Evolutionary conservation across 2,329 filamentous ascomycete genomes (phyloP), one percentile per base, ranked within the genome.

Genomic region (Trichoderma atroviride): DNA sequence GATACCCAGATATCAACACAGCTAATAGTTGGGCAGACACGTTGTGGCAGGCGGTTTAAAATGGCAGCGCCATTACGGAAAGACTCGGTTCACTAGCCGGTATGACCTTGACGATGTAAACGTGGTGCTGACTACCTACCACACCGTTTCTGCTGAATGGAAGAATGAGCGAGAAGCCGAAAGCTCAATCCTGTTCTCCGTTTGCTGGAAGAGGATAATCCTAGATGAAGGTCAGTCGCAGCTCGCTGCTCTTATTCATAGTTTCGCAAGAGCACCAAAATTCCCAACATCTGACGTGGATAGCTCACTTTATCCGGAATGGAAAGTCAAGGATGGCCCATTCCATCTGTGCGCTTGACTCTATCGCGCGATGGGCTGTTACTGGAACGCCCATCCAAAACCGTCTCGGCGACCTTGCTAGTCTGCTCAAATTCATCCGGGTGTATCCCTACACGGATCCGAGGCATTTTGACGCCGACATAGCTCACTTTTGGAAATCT

Each of bases 311-410:
- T 4, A 81, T 84, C 40, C 77, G 81, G 3, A 81, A 81, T 47
- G 70, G 72, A 1, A 72, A 74, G 4, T 78, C 80, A 0, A 60
- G 70, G 19, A 82, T 79, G 72, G 75, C 80, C 3, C 75, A 73
- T 70, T 80, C 81, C 2, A 72, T 81, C 0, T 82, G 77, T 55
- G 74, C 75, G 2, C 73, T 85, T 0, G 68, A 79, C 0, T 74
- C 80, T 0, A 69, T 74, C 24, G 76, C 75, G 1, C 77, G 83
- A 9, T 85, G 83, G 83, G 81, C 79, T 1, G 78, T 86, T 1
- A 84, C 82, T 0, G 83, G 83, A 1, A 85, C 83, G 0, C 84
- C 84, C 0, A 81, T 86, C 1, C 83, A 85, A 65, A 86, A 85
- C 66, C 73, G 74, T 1, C 74, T 83, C 0, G 74, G 72, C 1